Conservation (phyloP, 208 protist genomes). For the Herpetomonas muscarum region DNA sequence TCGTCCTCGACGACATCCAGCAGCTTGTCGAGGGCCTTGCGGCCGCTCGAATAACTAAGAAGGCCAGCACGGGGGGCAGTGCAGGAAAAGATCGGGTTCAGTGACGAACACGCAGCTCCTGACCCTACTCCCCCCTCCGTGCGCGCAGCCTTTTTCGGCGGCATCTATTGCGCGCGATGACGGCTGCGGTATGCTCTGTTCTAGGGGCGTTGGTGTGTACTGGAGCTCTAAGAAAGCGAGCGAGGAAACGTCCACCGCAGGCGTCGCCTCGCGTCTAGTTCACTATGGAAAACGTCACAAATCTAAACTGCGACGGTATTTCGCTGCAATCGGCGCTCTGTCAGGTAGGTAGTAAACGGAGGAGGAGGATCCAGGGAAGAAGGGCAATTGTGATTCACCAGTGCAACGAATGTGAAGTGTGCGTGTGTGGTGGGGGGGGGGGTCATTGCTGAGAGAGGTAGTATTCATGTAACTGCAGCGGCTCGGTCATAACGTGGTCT, state of each 20-base stretch:
- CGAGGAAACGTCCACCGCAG: not conserved
- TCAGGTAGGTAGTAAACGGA: too few species aligned
- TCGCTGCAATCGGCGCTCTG: too few species aligned
- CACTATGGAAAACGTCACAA: too few species aligned
- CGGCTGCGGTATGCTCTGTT: not conserved
- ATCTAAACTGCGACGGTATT: too few species aligned
- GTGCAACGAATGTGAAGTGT: too few species aligned
- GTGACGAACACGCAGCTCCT: slow-evolving; percentile 5
- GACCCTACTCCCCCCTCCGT: slow-evolving; percentile 1
- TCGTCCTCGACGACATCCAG: slow-evolving; percentile 29
- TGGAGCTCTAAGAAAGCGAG: not conserved
- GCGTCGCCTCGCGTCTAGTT: too few species aligned
- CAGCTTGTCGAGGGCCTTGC: slow-evolving; percentile 13
- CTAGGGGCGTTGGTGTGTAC: not conserved
- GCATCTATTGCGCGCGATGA: not conserved
- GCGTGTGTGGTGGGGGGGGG: too few species aligned
- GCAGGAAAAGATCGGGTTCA: slow-evolving; percentile 66
- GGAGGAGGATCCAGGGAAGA: too few species aligned
- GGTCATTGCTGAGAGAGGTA: too few species aligned
- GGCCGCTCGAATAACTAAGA: slow-evolving; percentile 20
- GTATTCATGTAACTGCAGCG: too few species aligned
- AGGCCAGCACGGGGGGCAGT: slow-evolving; percentile 52
- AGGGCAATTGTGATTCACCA: too few species aligned
- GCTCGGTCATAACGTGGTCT: too few species aligned
- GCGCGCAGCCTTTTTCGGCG: not conserved